These are phyloP conservation scores for Phytopythium aichiense DNA, from an alignment of 352 stramenopile species.

Conservation along the genomic window DNA sequence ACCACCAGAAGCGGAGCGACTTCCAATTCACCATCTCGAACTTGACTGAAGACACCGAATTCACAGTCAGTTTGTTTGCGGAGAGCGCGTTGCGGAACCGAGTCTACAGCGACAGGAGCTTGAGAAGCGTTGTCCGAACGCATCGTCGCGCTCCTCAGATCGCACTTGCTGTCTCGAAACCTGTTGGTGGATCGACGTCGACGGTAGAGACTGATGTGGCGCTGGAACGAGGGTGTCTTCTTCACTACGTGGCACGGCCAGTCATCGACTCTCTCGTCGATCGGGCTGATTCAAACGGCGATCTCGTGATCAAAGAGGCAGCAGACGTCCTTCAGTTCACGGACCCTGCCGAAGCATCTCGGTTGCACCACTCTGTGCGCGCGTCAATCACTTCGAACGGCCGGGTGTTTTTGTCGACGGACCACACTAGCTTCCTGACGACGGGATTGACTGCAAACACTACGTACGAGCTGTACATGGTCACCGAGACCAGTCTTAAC, in stretches of 20 bases:
- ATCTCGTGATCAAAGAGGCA: constrained; percentile 6
- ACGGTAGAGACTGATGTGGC: constrained; percentile 19
- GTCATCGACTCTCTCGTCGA: background rate
- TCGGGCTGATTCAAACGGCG: background rate
- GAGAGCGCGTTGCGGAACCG: constrained; percentile 52
- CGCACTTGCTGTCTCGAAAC: constrained; percentile 8
- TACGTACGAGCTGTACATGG: constrained; percentile 48
- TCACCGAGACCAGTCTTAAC: constrained; percentile 36
- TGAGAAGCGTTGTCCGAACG: constrained; percentile 24
- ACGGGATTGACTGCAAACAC: constrained; percentile 38
- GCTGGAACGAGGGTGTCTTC: constrained; percentile 23
- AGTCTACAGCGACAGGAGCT: constrained; percentile 37
- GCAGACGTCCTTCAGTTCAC: constrained; percentile 18
- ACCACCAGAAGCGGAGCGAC: constrained; percentile 8
- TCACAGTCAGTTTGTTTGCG: constrained; percentile 42
- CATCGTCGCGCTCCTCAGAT: constrained; percentile 39
- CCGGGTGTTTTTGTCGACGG: background rate
- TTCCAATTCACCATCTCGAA: constrained; percentile 47
- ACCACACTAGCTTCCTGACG: constrained; percentile 15
- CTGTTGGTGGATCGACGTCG: constrained; percentile 32
- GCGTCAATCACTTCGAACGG: constrained; percentile 9
- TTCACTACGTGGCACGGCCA: constrained; percentile 46
- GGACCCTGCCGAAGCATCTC: constrained; percentile 5
- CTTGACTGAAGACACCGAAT: constrained; percentile 47
- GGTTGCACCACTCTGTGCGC: constrained; percentile 8